Percentiles rank a stretch among this genome's conserved stretches.
Conservation (phyloP, 2,329 filamentous ascomycete species). For the Pseudofabraea citricarpa region DNA sequence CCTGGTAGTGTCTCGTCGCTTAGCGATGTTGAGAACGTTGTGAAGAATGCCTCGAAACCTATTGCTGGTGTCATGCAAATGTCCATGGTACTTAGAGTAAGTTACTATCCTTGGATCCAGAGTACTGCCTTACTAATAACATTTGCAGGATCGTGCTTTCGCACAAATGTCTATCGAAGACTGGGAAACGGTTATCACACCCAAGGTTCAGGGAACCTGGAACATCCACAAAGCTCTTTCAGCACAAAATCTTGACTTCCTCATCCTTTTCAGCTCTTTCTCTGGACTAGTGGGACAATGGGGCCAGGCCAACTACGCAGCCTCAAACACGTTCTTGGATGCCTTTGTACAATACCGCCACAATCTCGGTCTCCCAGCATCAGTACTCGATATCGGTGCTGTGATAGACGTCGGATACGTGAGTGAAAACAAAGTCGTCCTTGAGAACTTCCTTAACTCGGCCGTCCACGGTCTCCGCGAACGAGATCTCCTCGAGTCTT, state of each 20-base stretch:
- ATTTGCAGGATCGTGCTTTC: slow-evolving; percentile 24
- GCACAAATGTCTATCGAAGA: slow-evolving; percentile 32
- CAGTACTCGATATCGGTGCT: slow-evolving; percentile 47
- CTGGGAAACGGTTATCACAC: slow-evolving; percentile 27
- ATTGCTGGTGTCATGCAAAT: slow-evolving; percentile 23
- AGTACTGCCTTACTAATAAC: slow-evolving; percentile 34
- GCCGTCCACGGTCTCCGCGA: slow-evolving; percentile 3
- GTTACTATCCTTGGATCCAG: background rate
- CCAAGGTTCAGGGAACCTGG: slow-evolving; percentile 28
- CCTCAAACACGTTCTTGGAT: slow-evolving; percentile 41
- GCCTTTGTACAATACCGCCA: slow-evolving; percentile 35
- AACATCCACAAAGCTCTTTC: slow-evolving; percentile 15
- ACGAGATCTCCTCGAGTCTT: slow-evolving; percentile 6
- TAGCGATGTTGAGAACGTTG: slow-evolving; percentile 5
- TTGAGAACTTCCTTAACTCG: slow-evolving; percentile 1
- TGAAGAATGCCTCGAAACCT: slow-evolving; percentile 1
- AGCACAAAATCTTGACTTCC: slow-evolving; percentile 32
- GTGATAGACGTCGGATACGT: slow-evolving; percentile 38
- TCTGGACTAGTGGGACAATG: slow-evolving; percentile 28
- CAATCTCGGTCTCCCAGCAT: slow-evolving; percentile 35
- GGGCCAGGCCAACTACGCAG: slow-evolving; percentile 31
- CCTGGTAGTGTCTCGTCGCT: slow-evolving; percentile 9
- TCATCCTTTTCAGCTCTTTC: slow-evolving; percentile 34
- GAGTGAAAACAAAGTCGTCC: slow-evolving; percentile 6
- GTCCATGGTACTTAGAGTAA: slow-evolving; percentile 22